Conservation (phyloP, 192 early-diverging fungal species). For the Umbelopsis ramanniana region DNA sequence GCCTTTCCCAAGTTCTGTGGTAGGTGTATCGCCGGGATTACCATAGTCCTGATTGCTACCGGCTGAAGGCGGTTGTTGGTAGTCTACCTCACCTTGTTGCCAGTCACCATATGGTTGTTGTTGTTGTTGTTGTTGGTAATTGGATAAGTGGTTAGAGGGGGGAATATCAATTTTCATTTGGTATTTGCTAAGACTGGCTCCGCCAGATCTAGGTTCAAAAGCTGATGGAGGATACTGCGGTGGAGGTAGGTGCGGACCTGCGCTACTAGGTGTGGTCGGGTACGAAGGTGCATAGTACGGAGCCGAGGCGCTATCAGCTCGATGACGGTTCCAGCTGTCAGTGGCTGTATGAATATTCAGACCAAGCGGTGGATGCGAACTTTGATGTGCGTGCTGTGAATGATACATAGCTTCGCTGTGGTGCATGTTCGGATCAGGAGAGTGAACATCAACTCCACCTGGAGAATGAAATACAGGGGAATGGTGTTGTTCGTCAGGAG, state of each 20-base stretch:
- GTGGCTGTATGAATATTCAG: conserved; percentile 10
- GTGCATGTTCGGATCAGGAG: background rate
- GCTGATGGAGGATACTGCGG: conserved; percentile 16
- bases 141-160: background rate
- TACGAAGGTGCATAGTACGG: conserved; percentile 9
- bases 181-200: conserved; percentile 18
- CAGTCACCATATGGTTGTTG: background rate
- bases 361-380: background rate
- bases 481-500: background rate
- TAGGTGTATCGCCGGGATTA: conserved; percentile 25
- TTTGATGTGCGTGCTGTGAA: background rate
- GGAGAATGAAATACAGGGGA: background rate
- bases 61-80: background rate
- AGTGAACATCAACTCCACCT: background rate
- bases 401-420: conserved; percentile 2
- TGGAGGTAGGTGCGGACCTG: conserved; percentile 10
- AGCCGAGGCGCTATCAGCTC: background rate
- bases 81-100: conserved; percentile 6
- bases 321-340: conserved; percentile 15
- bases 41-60: background rate
- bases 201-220: conserved; percentile 16
- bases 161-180: conserved; percentile 19
- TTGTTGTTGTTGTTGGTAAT: background rate
- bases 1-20: conserved; percentile 30
- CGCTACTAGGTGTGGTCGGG: conserved; percentile 9